These are phyloP conservation scores for Lentinula lateritia DNA, from an alignment of 768 basidiomycete species.

Conservation along the genomic window DNA sequence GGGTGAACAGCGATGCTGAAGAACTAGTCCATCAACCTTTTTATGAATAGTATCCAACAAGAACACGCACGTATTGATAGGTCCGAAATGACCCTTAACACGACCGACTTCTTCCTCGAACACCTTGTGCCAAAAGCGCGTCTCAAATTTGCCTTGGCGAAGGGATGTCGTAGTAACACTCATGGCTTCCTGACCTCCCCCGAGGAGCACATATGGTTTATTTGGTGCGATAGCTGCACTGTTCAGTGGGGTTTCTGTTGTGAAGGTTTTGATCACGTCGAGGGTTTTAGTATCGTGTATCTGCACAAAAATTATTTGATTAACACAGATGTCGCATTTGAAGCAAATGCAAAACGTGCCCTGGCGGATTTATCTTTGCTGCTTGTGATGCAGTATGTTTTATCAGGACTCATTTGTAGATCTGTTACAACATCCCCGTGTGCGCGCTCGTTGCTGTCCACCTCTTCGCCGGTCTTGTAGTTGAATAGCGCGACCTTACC, in stretches of 20 bases:
- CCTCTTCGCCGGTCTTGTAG: conserved; percentile 79
- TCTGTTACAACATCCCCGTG: conserved; percentile 88
- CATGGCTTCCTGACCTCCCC: conserved; percentile 98
- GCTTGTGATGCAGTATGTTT: conserved; percentile 92
- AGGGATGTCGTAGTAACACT: conserved; percentile 90
- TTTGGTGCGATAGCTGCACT: conserved; percentile 83
- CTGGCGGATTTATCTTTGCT: conserved; percentile 96
- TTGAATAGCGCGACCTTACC: conserved; percentile 94
- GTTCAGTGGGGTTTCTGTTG: conserved; percentile 93
- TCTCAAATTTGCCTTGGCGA: conserved; percentile 96
- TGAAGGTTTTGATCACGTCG: conserved; percentile 86
- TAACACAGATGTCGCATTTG: not conserved
- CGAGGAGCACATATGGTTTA: conserved; percentile 86
- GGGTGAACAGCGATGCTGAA: conserved; percentile 90
- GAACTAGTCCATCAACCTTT: conserved; percentile 2
- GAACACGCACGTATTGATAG: conserved; percentile 83
- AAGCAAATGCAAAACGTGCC: conserved; percentile 39
- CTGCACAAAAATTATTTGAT: conserved; percentile 23
- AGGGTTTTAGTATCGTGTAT: conserved; percentile 88
- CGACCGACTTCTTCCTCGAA: conserved; percentile 97
- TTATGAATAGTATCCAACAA: not conserved
- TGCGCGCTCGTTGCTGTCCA: conserved; percentile 78
- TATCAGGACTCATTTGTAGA: conserved; percentile 83
- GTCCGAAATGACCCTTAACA: conserved; percentile 96
- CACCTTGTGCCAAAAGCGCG: conserved; percentile 95